phyloP scores from a whole-genome alignment of 352 stramenopile genomes.

The Sclerospora graminicola region DNA sequence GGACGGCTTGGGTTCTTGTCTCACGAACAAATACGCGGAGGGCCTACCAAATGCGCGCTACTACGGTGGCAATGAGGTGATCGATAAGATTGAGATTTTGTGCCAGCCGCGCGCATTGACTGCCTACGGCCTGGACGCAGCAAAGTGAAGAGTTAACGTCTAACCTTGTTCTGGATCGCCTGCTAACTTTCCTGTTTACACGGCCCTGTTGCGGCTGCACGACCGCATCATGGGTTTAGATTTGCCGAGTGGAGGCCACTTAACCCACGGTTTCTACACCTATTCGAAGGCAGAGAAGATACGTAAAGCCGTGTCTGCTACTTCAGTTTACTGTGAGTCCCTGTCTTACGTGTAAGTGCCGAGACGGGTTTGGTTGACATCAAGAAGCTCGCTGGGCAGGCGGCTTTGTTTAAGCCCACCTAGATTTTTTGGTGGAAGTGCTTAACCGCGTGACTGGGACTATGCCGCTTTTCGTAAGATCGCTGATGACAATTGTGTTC shows the following conservation, averaged over 20 bases:
- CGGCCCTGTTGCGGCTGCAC: conserved; percentile 92
- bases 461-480: conserved; percentile 96
- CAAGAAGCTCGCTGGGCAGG: conserved; percentile 90
- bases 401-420: conserved; percentile 94
- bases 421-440: conserved; percentile 97
- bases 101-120: conserved; percentile 93
- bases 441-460: conserved; percentile 99
- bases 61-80: conserved; percentile 96
- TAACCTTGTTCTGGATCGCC: too few species aligned
- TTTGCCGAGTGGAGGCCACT: too few species aligned
- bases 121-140: conserved; percentile 76
- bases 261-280: conserved; percentile 98
- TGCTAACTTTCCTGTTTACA: conserved; percentile 99
- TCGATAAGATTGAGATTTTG: conserved; percentile 94
- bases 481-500: conserved; percentile 93
- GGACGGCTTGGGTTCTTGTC: too few species aligned
- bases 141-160: conserved; percentile 99
- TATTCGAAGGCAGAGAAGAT: conserved; percentile 94
- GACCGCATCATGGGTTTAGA: conserved; percentile 99
- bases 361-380: conserved; percentile 97
- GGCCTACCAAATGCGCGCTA: too few species aligned
- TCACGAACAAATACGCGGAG: too few species aligned
- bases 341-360: conserved; percentile 94
- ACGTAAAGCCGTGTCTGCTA: conserved; percentile 97
- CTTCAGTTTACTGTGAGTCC: conserved; percentile 99